phyloP scores from a whole-genome alignment of 176 grass and related monocot species.

The Cenchrus americanus region DNA sequence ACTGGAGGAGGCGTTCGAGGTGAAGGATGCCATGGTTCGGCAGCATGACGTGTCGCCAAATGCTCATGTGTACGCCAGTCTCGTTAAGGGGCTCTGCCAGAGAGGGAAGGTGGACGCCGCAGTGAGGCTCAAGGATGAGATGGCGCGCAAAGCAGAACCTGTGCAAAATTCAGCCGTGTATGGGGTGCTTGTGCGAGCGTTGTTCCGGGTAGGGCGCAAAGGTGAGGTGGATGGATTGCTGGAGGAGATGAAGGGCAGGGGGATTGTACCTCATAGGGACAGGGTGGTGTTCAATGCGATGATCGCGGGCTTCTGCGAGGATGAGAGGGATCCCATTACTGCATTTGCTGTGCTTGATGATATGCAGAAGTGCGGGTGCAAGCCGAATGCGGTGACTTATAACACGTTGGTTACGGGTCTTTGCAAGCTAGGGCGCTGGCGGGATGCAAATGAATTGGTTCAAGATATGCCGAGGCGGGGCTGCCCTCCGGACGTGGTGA shows the following conservation, averaged over 20 bases:
- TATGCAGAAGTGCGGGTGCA: constrained; percentile 58
- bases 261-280: constrained; percentile 47
- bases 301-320: constrained; percentile 60
- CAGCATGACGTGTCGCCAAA: constrained; percentile 42
- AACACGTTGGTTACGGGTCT: constrained; percentile 58
- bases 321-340: constrained; percentile 51
- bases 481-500: constrained; percentile 61
- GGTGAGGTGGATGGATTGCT: constrained; percentile 61
- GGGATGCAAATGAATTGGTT: constrained; percentile 51
- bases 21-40: constrained; percentile 56
- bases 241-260: constrained; percentile 65
- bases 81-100: constrained; percentile 64
- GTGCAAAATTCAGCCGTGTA: constrained; percentile 48
- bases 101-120: constrained; percentile 49
- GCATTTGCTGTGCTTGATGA: constrained; percentile 64
- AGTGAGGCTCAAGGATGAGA: constrained; percentile 64
- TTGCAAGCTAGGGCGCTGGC: constrained; percentile 57
- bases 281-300: constrained; percentile 64
- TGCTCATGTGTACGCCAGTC: constrained; percentile 56
- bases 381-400: constrained; percentile 56
- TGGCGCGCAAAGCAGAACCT: constrained; percentile 24
- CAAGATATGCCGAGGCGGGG: constrained; percentile 65
- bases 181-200: constrained; percentile 53
- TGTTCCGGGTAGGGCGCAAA: constrained; percentile 53
- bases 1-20: constrained; percentile 47